Base-by-base conservation (phyloP, 2,329 filamentous ascomycete genomes). In the Aciculosporium take region DNA sequence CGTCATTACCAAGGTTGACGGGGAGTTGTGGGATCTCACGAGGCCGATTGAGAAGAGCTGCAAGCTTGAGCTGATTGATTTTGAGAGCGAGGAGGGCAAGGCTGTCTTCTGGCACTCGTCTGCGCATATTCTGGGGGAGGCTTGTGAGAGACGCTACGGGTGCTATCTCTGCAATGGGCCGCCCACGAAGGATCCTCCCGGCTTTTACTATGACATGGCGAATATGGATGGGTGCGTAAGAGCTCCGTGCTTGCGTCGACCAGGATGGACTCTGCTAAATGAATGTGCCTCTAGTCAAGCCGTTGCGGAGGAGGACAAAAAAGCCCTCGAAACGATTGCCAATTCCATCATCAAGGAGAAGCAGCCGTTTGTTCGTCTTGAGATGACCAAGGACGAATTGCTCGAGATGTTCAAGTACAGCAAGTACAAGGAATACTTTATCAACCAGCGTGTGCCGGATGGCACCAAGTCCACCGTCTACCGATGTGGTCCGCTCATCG, bases 91-190 rank as follows among this genome's bases (percentile, higher is more conserved):
- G 13, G 61, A 64, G 51, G 61, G 86, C 54, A 88, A 91, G 67
- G 85, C 85, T 60, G 89, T 96, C 43, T 98, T 95, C 67, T 98
- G 89, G 89, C 91, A 96, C 64, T 94, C 86, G 17, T 89, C 82
- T 54, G 91, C 91, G 34, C 91, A 98, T 61, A 81, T 94, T 49
- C 76, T 98, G n/a, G 91, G 91, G 51, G 91, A 96, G 64, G 88
- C 88, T 45, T 84, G 82, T 38, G 91, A 98, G 65, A 76, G 83
- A 56, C 76, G 87, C 54, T 98, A 87, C 57, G 85, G 87, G 45
- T 95, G 89, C 65, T 81, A 84, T 53, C 75, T 95, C 35, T 95
- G 87, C 61, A 93, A 95, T 58, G 91, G 91, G 20, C 91, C 91
- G 27, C 91, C 86, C 8, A 87, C 89, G 34, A 78, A 87, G 40